Evolutionary conservation across 2,329 filamentous ascomycete genomes (phyloP).

Genomic region (Arthroderma sp.): DNA sequence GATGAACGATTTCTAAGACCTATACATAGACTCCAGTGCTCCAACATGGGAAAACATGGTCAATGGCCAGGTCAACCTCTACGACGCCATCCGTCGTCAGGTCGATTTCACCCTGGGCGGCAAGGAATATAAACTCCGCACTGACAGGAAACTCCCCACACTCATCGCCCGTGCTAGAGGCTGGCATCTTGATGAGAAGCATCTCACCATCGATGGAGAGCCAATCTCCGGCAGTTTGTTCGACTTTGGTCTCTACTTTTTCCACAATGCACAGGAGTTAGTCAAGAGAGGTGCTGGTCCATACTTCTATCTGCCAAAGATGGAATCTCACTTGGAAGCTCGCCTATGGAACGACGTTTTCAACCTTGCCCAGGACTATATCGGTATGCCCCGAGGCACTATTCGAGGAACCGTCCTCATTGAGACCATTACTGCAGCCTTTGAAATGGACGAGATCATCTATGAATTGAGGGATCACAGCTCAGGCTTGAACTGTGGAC

Average conservation of each 20-base stretch:
- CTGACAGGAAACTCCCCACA: slow-evolving; percentile 73
- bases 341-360: slow-evolving; percentile 97
- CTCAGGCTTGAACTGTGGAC: slow-evolving; percentile 91
- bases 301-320: slow-evolving; percentile 97
- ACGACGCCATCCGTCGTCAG: slow-evolving; percentile 86
- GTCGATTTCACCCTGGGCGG: slow-evolving; percentile 91
- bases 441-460: slow-evolving; percentile 99
- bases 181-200: slow-evolving; percentile 98
- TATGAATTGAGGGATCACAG: slow-evolving; percentile 97
- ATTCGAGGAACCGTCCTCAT: slow-evolving; percentile 93
- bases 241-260: slow-evolving; percentile 98
- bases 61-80: slow-evolving; percentile 93
- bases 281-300: slow-evolving; percentile 74
- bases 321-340: slow-evolving; percentile 95
- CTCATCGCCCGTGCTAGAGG: slow-evolving; percentile 89
- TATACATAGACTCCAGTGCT: slow-evolving; percentile 67
- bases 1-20: not conserved
- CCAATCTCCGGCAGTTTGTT: slow-evolving; percentile 86
- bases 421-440: slow-evolving; percentile 93
- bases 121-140: slow-evolving; percentile 96
- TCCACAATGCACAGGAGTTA: slow-evolving; percentile 88
- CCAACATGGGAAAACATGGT: slow-evolving; percentile 99
- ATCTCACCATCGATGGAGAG: slow-evolving; percentile 89
- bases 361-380: slow-evolving; percentile 87
- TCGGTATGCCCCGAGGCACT: slow-evolving; percentile 78